Percentiles rank a stretch among this genome's conserved stretches.
Conservation (phyloP, 257 asterid genomes). For the Asclepias syriaca region DNA sequence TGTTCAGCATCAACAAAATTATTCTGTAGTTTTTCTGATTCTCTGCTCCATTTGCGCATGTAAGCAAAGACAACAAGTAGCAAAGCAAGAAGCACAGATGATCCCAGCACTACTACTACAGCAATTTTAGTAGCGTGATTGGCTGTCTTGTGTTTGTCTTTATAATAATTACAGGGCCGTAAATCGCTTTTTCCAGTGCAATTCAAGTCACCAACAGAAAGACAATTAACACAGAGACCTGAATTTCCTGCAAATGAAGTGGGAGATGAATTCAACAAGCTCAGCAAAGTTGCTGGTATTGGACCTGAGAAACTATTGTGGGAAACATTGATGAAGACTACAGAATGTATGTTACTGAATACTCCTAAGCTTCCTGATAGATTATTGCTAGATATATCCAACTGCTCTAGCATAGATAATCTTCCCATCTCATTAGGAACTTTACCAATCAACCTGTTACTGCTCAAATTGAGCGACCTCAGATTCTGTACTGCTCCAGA, state of each 20-base stretch:
- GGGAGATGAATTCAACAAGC: conserved; percentile 40
- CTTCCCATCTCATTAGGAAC: conserved; percentile 54
- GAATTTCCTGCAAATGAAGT: conserved; percentile 50
- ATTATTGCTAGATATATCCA: conserved; percentile 57
- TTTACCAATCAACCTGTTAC: conserved; percentile 44
- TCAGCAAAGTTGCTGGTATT: conserved; percentile 38
- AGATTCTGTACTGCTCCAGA: conserved; percentile 37
- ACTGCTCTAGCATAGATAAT: conserved; percentile 53
- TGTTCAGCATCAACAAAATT: conserved; percentile 35
- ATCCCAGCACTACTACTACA: conserved; percentile 38
- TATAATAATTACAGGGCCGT: conserved; percentile 30
- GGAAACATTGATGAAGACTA: conserved; percentile 48
- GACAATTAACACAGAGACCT: conserved; percentile 46
- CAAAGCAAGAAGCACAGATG: conserved; percentile 27
- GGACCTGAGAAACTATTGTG: conserved; percentile 58
- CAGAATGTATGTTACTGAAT: conserved; percentile 38
- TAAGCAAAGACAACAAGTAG: conserved; percentile 38
- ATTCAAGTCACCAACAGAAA: conserved; percentile 19
- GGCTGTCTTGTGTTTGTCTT: conserved; percentile 27
- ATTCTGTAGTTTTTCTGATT: conserved; percentile 12
- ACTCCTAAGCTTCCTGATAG: conserved; percentile 54
- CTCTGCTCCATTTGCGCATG: conserved; percentile 24
- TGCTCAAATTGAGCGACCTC: conserved; percentile 54
- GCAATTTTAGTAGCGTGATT: conserved; percentile 28
- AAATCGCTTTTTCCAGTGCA: conserved; percentile 32